Base-by-base conservation (phyloP, 257 asterid genomes). In the Perilla frutescens region DNA sequence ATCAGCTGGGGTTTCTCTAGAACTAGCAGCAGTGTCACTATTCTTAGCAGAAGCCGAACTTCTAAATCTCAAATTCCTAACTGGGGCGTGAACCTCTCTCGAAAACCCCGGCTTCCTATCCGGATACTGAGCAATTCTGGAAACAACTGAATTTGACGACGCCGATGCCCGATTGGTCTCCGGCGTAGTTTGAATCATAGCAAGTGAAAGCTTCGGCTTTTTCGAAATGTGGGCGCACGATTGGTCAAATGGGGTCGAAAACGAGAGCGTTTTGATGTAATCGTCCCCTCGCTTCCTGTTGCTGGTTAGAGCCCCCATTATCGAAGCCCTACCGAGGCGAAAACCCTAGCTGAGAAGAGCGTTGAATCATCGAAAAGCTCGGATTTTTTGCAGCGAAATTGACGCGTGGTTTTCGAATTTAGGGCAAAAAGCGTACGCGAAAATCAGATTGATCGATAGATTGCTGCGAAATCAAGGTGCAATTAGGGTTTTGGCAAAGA, bases 31-130 rank as follows among this genome's bases (percentile, higher is more conserved):
- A 58, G 49, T 7, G 11, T 9, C 77, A n/a, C 41, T 49, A 10
- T 45, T 58, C 81, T 54, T 84, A 47, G 36, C 53, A 14, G 58
- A 41, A 9, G 73, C 59, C n/a, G 14, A 29, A 58, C 5, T 15
- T 61, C 85, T 70, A 54, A 77, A 77, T 69, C 69, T 84, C 1
- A 34, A 56, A 31, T 15, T 78, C 55, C 86, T 83, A 29, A 84
- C 73, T 2, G 97, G 97, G 70, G 90, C 96, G 77, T 89, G 97
- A 70, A 84, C 81, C 54, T 67, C 87, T 59, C 96, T 81, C 36
- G 12, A 34, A 37, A 79, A 73, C 55, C 61, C 74, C 29, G 63
- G 3, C n/a, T 73, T 82, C 29, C 9, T 7, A 1, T 73, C 83
- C 11, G 96, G 96, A 74, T 88, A 88, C 81, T 7, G 66, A 45